These are phyloP conservation scores for Colletotrichum scovillei DNA, from an alignment of 2,329 filamentous ascomycete genomes.

Conservation along the genomic window DNA sequence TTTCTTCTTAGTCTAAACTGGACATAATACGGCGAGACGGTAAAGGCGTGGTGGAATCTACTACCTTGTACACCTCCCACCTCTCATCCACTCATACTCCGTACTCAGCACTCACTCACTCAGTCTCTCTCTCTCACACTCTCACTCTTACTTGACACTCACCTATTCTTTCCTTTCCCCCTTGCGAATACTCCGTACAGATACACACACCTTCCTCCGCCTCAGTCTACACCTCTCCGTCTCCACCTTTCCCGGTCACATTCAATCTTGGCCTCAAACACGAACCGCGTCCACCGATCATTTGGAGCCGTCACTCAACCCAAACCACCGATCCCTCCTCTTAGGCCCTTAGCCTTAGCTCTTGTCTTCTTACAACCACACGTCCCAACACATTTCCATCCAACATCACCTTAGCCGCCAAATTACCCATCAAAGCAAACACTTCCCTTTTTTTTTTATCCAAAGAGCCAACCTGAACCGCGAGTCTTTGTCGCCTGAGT, in stretches of 20 bases:
- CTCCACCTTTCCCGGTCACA: slow-evolving; percentile 25
- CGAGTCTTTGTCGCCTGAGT: slow-evolving; percentile 5
- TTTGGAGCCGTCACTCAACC: slow-evolving; percentile 3
- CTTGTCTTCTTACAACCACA: slow-evolving; percentile 25
- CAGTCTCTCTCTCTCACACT: not conserved
- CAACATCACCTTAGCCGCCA: slow-evolving; percentile 9
- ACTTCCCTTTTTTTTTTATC: not conserved
- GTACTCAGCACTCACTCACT: not conserved
- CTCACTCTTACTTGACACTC: not conserved
- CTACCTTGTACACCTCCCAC: not conserved
- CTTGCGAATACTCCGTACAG: not conserved
- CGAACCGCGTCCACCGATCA: slow-evolving; percentile 25
- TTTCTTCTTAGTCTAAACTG: slow-evolving; percentile 8
- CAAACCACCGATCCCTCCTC: not conserved
- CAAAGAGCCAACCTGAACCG: slow-evolving; percentile 4
- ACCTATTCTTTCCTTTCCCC: not conserved
- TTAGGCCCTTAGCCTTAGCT: not conserved
- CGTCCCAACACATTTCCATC: not conserved
- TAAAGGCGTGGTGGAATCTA: slow-evolving; percentile 1
- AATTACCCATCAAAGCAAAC: not conserved
- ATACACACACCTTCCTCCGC: not conserved
- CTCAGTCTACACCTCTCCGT: not conserved
- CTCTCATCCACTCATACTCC: not conserved
- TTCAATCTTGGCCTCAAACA: slow-evolving; percentile 34
- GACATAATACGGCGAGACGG: slow-evolving; percentile 5